Percentiles rank a stretch among this genome's conserved stretches.
These are phyloP conservation scores for Sporormia fimetaria DNA, from an alignment of 495 filamentous ascomycete genomes.

Conservation along the genomic window DNA sequence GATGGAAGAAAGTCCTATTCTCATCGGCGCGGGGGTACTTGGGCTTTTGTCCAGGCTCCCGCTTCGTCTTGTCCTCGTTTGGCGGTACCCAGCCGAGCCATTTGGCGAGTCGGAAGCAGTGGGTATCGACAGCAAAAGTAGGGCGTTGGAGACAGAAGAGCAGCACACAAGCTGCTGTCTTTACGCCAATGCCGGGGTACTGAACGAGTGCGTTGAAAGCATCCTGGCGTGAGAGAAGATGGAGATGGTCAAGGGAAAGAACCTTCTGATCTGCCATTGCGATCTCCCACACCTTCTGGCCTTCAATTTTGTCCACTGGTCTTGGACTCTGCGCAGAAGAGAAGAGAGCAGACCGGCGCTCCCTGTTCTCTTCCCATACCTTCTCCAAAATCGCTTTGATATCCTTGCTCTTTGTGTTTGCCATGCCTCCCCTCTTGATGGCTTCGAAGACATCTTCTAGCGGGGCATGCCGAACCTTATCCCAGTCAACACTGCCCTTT, in stretches of 20 bases:
- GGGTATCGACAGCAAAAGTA: conserved; percentile 38
- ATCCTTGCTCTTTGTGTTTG: conserved; percentile 57
- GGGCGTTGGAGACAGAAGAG: conserved; percentile 42
- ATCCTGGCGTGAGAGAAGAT: conserved; percentile 51
- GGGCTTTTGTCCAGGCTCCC: conserved; percentile 30
- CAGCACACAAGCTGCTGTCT: conserved; percentile 71
- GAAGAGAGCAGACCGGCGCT: conserved; percentile 34
- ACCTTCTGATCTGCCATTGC: conserved; percentile 44
- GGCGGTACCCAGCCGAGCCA: conserved; percentile 81
- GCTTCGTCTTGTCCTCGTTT: conserved; percentile 17
- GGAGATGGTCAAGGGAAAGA: conserved; percentile 69
- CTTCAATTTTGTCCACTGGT: conserved; percentile 31
- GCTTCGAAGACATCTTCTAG: conserved; percentile 55
- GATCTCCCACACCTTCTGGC: conserved; percentile 42
- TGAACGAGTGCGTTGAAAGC: conserved; percentile 62
- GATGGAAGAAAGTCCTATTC: conserved; percentile 65
- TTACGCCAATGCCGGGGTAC: conserved; percentile 79
- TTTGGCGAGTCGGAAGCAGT: conserved; percentile 54
- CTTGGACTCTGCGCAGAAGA: conserved; percentile 26
- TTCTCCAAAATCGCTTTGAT: conserved; percentile 75
- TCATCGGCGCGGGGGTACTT: conserved; percentile 36
- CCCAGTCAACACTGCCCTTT: conserved; percentile 78
- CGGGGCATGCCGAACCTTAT: conserved; percentile 57
- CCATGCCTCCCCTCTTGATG: conserved; percentile 63
- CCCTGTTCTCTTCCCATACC: conserved; percentile 59